Base-by-base conservation (phyloP, 208 protist genomes). In the Trypanosoma vivax region DNA sequence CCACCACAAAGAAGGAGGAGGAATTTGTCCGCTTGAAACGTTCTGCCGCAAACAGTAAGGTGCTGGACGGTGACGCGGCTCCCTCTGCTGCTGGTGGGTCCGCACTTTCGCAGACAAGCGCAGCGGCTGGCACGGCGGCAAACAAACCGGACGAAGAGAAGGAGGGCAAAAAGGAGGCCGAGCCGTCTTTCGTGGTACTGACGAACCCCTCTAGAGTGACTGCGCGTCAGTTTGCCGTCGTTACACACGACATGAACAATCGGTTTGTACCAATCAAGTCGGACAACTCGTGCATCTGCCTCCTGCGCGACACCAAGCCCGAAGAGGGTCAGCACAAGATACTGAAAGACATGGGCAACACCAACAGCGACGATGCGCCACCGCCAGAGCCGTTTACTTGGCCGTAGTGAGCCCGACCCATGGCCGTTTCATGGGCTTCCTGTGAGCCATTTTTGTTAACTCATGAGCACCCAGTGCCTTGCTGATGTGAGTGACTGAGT, bases 1-100 rank as follows among this genome's bases (percentile, higher is more conserved):
- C 87, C 46, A 94, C 77, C 3, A 94, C 87, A 28, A 73, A 76
- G 35, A 89, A 90, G 61, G 83, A 94, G 53, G 79, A 90, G 55
- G 72, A 91, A 56, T 73, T 84, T 51, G 35, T 50, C 18, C 81
- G 73, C n/a, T 76, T 62, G 3, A 64, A 79, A 49, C 70, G 73
- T n/a, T 62, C 61, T 6, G 61, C 65, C n/a, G 70, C 29, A 4
- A 18, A 37, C n/a, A 37, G 21, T 27, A 60, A 41, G 34, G 25
- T 27, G 11, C 40, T 27, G 4, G 50, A 16, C 2, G 64, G 7
- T 27, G 34, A 16, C 25, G 68, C 27, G 2, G 10, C 48, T 35
- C 28, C 38, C 6, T 40, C 5, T 39, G 61, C 25, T 3, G 52
- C 25, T 45, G 27, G 35, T 28, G 29, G 47, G 13, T 19, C 37